A percentile compares a stretch with the other conserved stretches of the same genome.
Conservation (phyloP, 306 rosid genomes). For the Medicago ruthenica region DNA sequence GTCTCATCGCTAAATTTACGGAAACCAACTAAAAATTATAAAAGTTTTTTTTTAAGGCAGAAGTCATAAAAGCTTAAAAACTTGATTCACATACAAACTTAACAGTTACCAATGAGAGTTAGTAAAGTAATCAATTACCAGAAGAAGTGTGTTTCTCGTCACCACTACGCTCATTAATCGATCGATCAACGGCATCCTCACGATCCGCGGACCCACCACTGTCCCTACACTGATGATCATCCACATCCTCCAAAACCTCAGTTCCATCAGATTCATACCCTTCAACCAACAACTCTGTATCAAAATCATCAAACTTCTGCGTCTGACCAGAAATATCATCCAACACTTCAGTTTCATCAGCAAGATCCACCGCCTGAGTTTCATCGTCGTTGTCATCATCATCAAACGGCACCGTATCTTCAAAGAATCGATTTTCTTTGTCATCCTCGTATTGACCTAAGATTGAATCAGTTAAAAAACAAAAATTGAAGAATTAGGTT, state of each 20-base stretch:
- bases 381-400: conserved; percentile 51
- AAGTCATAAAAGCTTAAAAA: not conserved
- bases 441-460: conserved; percentile 46
- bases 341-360: conserved; percentile 64
- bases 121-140: conserved; percentile 48
- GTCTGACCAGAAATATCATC: conserved; percentile 50
- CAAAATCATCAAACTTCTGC: conserved; percentile 57
- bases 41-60: too few relatives aligned
- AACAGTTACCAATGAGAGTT: not conserved
- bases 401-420: conserved; percentile 45
- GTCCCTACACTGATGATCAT: conserved; percentile 30
- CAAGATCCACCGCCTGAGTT: conserved; percentile 54
- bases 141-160: conserved; percentile 47
- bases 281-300: conserved; percentile 62
- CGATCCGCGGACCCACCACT: conserved; percentile 28
- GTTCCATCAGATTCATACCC: conserved; percentile 60
- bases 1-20: not conserved
- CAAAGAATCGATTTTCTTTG: conserved; percentile 42
- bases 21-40: not conserved
- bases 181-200: conserved; percentile 27
- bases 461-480: not conserved
- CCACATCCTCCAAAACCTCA: conserved; percentile 52
- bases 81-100: not conserved
- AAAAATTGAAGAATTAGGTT: not conserved
- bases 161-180: conserved; percentile 3